Conservation (phyloP, 192 early-diverging fungal species). For the Oehlia diaphana region DNA sequence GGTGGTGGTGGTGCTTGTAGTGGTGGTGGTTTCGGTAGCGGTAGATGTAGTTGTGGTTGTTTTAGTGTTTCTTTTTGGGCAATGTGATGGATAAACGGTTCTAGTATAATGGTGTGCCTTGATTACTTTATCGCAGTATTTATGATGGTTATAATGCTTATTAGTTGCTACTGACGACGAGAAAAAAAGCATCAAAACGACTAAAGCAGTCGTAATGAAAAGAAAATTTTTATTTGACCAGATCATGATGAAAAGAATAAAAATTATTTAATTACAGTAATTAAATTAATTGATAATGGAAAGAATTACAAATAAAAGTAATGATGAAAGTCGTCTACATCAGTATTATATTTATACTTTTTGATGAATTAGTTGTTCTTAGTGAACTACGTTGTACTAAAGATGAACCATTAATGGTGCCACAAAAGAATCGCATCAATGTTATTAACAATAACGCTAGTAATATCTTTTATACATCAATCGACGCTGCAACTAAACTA, state of each 20-base stretch:
- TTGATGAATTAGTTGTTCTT: no score
- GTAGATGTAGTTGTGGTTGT: neutral
- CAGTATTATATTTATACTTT: no score
- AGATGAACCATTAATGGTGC: no score
- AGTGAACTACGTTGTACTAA: no score
- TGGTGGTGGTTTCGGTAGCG: neutral
- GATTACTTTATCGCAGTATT: neutral
- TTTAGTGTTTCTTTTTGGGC: neutral
- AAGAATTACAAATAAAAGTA: no score
- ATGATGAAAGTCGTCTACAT: no score
- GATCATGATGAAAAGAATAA: neutral
- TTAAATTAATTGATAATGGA: no score
- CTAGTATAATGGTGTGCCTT: neutral
- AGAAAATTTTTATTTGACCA: constrained; percentile 1
- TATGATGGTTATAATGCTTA: neutral
- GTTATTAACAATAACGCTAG: no score
- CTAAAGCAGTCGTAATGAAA: constrained; percentile 10
- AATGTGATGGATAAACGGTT: neutral
- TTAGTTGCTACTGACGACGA: constrained; percentile 5
- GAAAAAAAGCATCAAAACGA: constrained; percentile 4
- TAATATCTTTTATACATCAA: no score
- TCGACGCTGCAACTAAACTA: no score
- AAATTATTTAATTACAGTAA: no score
- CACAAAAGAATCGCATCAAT: no score
- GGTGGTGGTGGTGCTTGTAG: neutral